phyloP scores from a whole-genome alignment of 495 filamentous ascomycete genomes.

The Penicillium canariense region DNA sequence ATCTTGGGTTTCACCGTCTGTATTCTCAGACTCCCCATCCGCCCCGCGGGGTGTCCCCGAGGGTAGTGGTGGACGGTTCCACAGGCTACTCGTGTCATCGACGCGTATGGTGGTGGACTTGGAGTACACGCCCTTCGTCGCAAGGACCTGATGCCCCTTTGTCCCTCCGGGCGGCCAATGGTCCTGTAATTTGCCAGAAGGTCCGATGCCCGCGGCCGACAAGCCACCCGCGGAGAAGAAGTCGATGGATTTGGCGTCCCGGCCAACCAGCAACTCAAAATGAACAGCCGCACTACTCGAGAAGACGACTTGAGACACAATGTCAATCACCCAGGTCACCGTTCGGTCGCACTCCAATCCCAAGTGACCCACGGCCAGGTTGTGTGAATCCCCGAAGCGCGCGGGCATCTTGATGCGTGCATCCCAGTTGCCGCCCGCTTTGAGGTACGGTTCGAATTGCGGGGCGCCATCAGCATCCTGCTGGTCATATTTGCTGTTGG shows the following conservation, averaged over 20 bases:
- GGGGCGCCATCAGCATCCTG: slow-evolving; percentile 63
- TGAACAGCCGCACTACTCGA: slow-evolving; percentile 83
- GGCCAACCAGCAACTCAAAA: slow-evolving; percentile 81
- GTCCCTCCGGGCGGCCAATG: slow-evolving; percentile 51
- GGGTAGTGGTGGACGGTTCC: slow-evolving; percentile 85
- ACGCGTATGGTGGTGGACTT: slow-evolving; percentile 70
- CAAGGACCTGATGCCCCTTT: slow-evolving; percentile 44
- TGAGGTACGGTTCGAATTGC: slow-evolving; percentile 93
- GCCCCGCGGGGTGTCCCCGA: slow-evolving; percentile 51
- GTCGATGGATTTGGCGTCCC: slow-evolving; percentile 78
- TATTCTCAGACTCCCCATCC: slow-evolving; percentile 21
- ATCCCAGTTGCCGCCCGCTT: slow-evolving; percentile 84
- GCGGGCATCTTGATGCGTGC: slow-evolving; percentile 75
- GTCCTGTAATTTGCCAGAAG: slow-evolving; percentile 70
- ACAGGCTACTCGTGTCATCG: slow-evolving; percentile 84
- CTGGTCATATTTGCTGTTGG: slow-evolving; percentile 67
- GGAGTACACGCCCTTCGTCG: slow-evolving; percentile 74
- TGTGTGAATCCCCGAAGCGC: slow-evolving; percentile 33
- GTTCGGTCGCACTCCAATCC: slow-evolving; percentile 39
- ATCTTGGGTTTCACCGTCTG: not conserved
- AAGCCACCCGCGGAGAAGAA: slow-evolving; percentile 51
- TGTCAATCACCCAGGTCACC: slow-evolving; percentile 87
- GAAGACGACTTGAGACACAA: slow-evolving; percentile 89
- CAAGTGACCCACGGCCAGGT: slow-evolving; percentile 15
- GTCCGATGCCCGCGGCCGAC: slow-evolving; percentile 43